Conservation (phyloP, 1,284 basidiomycete species). For the Irpex sp. region DNA sequence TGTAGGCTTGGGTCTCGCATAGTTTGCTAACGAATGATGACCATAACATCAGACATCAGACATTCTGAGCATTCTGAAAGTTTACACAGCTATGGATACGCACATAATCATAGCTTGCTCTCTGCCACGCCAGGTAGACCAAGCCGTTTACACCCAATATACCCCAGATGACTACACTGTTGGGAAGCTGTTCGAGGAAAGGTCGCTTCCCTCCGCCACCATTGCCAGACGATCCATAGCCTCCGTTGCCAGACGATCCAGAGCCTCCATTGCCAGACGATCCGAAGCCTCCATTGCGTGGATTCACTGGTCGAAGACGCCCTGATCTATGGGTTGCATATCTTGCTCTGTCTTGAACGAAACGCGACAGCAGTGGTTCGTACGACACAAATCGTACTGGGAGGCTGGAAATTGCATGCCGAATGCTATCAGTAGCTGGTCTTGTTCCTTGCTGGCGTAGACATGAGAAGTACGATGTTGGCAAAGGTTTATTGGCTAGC, state of each 20-base stretch:
- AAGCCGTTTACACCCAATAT: slow-evolving; percentile 43
- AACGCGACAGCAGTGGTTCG: background rate
- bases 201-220: background rate
- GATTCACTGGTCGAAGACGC: background rate
- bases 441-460: background rate
- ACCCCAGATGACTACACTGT: slow-evolving; percentile 36
- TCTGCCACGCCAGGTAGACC: slow-evolving; percentile 41
- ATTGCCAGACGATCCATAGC: background rate
- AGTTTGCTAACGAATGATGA: slow-evolving; percentile 17
- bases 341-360: background rate
- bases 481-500: no score
- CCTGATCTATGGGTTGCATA: background rate
- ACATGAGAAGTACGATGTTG: no score
- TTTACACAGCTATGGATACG: slow-evolving; percentile 6
- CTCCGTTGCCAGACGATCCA: background rate
- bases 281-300: background rate
- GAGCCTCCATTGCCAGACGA: background rate
- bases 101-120: slow-evolving; percentile 22
- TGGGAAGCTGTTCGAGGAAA: slow-evolving; percentile 29
- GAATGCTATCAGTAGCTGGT: background rate
- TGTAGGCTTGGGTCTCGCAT: slow-evolving; percentile 45
- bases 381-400: background rate
- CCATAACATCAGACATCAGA: no score
- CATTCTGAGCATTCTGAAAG: no score
- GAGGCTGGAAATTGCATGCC: background rate